Evolutionary conservation across 257 asterid species (phyloP).

Genomic region (Mentha longifolia): DNA sequence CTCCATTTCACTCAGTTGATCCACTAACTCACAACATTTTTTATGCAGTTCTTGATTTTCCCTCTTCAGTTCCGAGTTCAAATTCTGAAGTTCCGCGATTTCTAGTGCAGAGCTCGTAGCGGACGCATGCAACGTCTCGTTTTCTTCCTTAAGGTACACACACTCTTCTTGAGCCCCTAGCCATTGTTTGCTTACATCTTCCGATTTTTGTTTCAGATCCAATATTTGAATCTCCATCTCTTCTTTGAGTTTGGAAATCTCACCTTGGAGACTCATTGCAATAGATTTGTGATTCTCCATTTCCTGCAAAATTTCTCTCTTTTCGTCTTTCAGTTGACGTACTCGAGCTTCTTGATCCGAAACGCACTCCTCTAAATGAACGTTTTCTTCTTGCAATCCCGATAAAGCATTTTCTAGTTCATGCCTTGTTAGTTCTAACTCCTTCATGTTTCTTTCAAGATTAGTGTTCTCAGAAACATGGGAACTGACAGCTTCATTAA

Average conservation of each 20-base stretch:
- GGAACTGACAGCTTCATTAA: slow-evolving; percentile 36
- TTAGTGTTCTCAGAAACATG: slow-evolving; percentile 38
- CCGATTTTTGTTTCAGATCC: slow-evolving; percentile 43
- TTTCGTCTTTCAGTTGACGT: slow-evolving; percentile 48
- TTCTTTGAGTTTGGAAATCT: slow-evolving; percentile 45
- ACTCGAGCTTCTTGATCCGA: slow-evolving; percentile 45
- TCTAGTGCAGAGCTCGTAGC: slow-evolving; percentile 40
- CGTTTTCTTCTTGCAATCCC: slow-evolving; percentile 47
- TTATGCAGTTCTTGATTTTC: slow-evolving; percentile 51
- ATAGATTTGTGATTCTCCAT: slow-evolving; percentile 38
- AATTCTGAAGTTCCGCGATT: slow-evolving; percentile 36
- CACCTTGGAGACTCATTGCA: slow-evolving; percentile 49
- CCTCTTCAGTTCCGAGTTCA: slow-evolving; percentile 47
- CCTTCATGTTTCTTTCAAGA: slow-evolving; percentile 45
- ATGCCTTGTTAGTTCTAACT: slow-evolving; percentile 40
- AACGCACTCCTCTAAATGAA: slow-evolving; percentile 38
- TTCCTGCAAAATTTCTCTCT: slow-evolving; percentile 44
- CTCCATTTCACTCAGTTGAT: slow-evolving; percentile 50
- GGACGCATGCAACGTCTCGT: slow-evolving; percentile 42
- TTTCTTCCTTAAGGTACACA: slow-evolving; percentile 49
- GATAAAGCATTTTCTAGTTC: slow-evolving; percentile 44
- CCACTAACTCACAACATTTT: slow-evolving; percentile 43
- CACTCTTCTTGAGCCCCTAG: slow-evolving; percentile 53
- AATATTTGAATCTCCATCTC: slow-evolving; percentile 43
- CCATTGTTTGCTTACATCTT: slow-evolving; percentile 45